phyloP scores from a whole-genome alignment of 495 filamentous ascomycete genomes.

The Durotheca rogersii region DNA sequence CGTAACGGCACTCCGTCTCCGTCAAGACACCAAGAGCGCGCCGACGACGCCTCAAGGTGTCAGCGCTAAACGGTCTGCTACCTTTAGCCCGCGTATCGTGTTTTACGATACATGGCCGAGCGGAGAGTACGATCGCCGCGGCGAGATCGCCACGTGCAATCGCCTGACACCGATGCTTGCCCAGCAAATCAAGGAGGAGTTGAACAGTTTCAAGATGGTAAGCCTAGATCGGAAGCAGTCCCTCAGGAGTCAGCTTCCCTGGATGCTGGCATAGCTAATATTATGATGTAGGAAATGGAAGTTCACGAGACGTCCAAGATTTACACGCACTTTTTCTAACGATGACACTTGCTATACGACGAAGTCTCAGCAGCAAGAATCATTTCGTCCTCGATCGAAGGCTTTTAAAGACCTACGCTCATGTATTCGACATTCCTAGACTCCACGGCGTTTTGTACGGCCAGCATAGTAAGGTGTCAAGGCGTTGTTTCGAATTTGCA shows the following conservation, averaged over 20 bases:
- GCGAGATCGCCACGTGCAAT: constrained; percentile 97
- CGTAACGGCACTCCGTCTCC: constrained; percentile 67
- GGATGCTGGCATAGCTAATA: constrained; percentile 44
- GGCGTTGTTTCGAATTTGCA: constrained; percentile 48
- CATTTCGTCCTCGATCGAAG: constrained; percentile 37
- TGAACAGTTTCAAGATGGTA: constrained; percentile 99
- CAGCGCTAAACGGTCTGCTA: constrained; percentile 65
- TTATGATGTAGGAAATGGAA: constrained; percentile 87
- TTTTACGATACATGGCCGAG: constrained; percentile 96
- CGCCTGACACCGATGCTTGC: constrained; percentile 94
- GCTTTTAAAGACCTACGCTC: constrained; percentile 36
- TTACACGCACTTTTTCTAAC: constrained; percentile 98
- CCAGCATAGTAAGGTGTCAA: constrained; percentile 55
- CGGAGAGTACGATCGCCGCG: constrained; percentile 92
- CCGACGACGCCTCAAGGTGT: constrained; percentile 72
- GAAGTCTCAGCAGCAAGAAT: constrained; percentile 40
- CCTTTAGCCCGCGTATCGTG: constrained; percentile 89
- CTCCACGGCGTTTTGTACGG: constrained; percentile 37
- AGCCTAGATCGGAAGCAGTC: constrained; percentile 35
- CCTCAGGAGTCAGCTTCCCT: too few species aligned
- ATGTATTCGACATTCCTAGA: constrained; percentile 45
- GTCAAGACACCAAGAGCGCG: constrained; percentile 68
- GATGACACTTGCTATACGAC: constrained; percentile 36
- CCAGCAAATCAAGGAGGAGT: constrained; percentile 98
- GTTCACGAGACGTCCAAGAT: constrained; percentile 98